Percentiles rank a stretch among this genome's conserved stretches.
Conservation (phyloP, 1,284 basidiomycete species). For the Moesziomyces parantarcticus region DNA sequence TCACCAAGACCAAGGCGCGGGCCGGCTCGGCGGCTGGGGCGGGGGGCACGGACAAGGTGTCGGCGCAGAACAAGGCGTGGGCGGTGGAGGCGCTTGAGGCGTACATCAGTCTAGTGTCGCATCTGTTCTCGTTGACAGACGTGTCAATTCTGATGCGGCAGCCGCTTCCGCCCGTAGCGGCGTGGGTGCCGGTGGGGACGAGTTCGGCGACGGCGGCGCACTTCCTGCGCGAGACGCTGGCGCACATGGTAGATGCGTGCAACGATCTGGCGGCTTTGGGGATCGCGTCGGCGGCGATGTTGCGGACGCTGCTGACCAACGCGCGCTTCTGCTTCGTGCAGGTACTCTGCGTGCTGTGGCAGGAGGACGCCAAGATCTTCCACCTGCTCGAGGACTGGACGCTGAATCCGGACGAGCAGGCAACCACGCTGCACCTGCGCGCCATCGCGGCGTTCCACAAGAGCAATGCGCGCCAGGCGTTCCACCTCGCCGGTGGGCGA, state of each 20-base stretch:
- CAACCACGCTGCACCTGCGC: slow-evolving; percentile 74
- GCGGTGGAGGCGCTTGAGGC: slow-evolving; percentile 87
- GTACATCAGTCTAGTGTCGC: slow-evolving; percentile 85
- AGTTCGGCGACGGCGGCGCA: slow-evolving; percentile 85
- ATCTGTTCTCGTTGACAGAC: slow-evolving; percentile 86
- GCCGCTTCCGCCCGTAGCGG: slow-evolving; percentile 71
- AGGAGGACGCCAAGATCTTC: slow-evolving; percentile 84
- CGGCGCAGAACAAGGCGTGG: slow-evolving; percentile 88
- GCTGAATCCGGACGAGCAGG: slow-evolving; percentile 71
- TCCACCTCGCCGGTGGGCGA: slow-evolving; percentile 84
- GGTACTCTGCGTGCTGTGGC: slow-evolving; percentile 82
- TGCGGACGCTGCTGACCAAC: slow-evolving; percentile 80
- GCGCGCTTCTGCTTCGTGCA: slow-evolving; percentile 89
- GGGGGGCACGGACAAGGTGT: slow-evolving; percentile 73
- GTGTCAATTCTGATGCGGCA: slow-evolving; percentile 74
- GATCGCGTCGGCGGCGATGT: slow-evolving; percentile 74
- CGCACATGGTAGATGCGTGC: slow-evolving; percentile 85
- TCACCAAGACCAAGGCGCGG: slow-evolving; percentile 26
- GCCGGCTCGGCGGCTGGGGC: not conserved
- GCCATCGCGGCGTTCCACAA: slow-evolving; percentile 85
- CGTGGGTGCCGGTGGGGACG: slow-evolving; percentile 79
- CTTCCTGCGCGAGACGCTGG: slow-evolving; percentile 81
- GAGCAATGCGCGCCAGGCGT: slow-evolving; percentile 80
- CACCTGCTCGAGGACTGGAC: slow-evolving; percentile 89
- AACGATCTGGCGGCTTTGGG: slow-evolving; percentile 84